Evolutionary conservation across 2,329 filamentous ascomycete genomes (phyloP).

Genomic region (Aspergillus aculeatinus): DNA sequence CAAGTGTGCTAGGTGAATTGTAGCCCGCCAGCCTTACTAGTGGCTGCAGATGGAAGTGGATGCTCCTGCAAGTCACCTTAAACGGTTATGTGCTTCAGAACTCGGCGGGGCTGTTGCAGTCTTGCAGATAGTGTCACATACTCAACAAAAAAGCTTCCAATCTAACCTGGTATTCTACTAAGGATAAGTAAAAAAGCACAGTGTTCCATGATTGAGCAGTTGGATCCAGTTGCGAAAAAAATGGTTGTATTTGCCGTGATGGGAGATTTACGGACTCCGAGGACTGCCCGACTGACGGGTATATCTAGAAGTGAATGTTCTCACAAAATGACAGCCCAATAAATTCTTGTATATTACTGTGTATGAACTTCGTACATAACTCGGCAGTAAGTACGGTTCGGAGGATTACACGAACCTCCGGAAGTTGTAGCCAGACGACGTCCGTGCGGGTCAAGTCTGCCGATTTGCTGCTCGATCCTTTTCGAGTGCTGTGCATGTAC

Average conservation of each 20-base stretch:
- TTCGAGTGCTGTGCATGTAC: background rate
- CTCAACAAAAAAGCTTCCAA: background rate
- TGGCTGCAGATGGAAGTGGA: slow-evolving; percentile 23
- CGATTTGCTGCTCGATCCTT: background rate
- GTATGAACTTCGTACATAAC: background rate
- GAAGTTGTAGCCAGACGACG: background rate
- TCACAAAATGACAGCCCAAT: background rate
- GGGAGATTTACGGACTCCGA: background rate
- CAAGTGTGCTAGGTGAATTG: background rate
- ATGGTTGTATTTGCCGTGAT: too few species aligned
- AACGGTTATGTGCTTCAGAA: slow-evolving; percentile 18
- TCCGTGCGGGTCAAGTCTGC: background rate
- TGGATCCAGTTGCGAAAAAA: background rate
- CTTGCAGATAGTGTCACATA: background rate
- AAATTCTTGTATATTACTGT: background rate
- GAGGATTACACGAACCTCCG: background rate
- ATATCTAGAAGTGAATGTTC: background rate
- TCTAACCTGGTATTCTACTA: background rate
- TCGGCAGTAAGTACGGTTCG: background rate
- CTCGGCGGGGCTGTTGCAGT: background rate
- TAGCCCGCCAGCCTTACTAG: slow-evolving; percentile 12
- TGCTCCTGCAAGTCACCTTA: slow-evolving; percentile 21
- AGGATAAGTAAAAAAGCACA: background rate
- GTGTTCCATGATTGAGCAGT: background rate
- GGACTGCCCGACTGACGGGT: background rate